Evolutionary conservation across 768 basidiomycete species (phyloP).

Genomic region (Tulasnella calospora): DNA sequence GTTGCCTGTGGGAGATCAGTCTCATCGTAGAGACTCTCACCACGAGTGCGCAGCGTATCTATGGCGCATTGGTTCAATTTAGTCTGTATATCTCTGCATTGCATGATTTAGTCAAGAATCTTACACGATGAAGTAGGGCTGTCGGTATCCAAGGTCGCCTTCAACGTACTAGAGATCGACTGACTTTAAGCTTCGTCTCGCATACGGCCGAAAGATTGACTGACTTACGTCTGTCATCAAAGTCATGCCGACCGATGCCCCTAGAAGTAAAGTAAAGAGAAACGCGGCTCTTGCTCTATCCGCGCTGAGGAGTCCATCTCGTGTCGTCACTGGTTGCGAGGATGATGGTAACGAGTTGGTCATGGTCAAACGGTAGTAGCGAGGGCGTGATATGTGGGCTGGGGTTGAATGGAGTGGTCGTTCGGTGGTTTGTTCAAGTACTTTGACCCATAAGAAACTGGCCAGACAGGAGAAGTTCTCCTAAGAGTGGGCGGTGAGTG

Average conservation of each 20-base stretch:
- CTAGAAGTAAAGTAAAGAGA: constrained; percentile 55
- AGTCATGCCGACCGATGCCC: constrained; percentile 32
- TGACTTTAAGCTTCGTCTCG: background rate
- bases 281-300: constrained; percentile 49
- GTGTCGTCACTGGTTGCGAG: background rate
- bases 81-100: background rate
- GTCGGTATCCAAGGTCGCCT: constrained; percentile 65
- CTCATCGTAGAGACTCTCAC: constrained; percentile 45
- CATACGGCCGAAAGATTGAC: background rate
- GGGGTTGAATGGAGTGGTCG: background rate
- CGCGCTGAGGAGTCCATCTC: background rate
- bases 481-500: background rate
- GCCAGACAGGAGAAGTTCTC: background rate
- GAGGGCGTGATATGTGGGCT: background rate
- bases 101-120: constrained; percentile 32
- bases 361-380: background rate
- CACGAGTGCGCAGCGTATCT: background rate
- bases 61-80: background rate
- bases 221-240: background rate
- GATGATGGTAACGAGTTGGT: background rate
- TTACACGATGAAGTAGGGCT: constrained; percentile 86
- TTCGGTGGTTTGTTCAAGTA: background rate
- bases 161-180: constrained; percentile 63
- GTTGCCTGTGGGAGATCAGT: constrained; percentile 43
- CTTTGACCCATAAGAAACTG: background rate